Evolutionary conservation across 495 filamentous ascomycete genomes (phyloP), one percentile per base, ranked within the genome.

Genomic region (Haplographium delicatum): DNA sequence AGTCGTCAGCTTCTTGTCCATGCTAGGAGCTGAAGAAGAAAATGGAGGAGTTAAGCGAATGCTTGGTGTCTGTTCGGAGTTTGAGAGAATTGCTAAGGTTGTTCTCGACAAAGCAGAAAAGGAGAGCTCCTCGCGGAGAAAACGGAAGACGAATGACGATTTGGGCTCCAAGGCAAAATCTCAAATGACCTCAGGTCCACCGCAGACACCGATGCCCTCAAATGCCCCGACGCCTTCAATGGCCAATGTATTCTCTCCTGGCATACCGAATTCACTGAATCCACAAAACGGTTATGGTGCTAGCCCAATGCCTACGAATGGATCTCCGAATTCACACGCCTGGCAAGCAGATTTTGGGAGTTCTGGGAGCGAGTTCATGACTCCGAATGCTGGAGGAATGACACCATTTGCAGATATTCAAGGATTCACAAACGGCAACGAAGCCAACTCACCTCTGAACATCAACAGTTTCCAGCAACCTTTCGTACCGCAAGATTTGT

Each of bases 401-500:
- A 63, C 63, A 7, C 65, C 71, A 11, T 72, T 81, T 61, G 63
- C 71, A 5, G 76, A 80, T 30, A 58, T 78, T 44, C 69, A 55
- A 35, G 43, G 42, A n/a, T 58, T 47, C 27, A 43, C 59, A 62
- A 63, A 30, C 59, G 66, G 58, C 59, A 66, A 55, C 74, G 51
- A 65, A 62, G 34, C 68, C 8, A 53, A 45, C 24, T 51, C 51
- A 4, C 43, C 54, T 10, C 31, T 55, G 6, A 53, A 50, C 25
- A 50, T 53, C n/a, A 58, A 55, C 25, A 44, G 71, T 19, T 90
- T 89, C 62, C 89, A 96, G 62, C 89, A 96, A 55, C 90, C 91
- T 1, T 89, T 95, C 60, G 85, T 97, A 37, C 93, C 93, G n/a
- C 89, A 91, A 59, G 94, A 97, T 72, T 68, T 98, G 44, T 98